Base-by-base conservation (phyloP, 345 rosid genomes). In the Lumnitzera littorea region DNA sequence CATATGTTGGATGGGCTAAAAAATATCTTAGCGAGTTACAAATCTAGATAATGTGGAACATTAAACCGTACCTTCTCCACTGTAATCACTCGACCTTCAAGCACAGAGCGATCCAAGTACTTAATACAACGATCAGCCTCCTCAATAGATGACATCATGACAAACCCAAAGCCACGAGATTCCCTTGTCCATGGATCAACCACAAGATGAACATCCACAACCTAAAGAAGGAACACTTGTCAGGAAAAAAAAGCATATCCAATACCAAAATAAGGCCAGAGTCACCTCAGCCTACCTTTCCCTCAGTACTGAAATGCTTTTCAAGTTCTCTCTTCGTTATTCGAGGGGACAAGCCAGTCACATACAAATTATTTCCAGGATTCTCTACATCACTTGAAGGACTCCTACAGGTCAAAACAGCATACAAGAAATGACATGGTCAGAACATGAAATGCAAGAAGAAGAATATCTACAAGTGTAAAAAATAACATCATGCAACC, bases 171-270 rank as follows among this genome's bases (percentile, higher is more conserved):
- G 7, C 99, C 97, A 2, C 97, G 94, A 65, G 95, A 82, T 53
- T 90, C 97, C 74, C 97, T 80, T 23, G 95, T 89, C 96, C 96
- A 72, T 53, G 96, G 97, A 72, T 92, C 97, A 57, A 87, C 87
- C 68, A 92, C 99, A 49, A 87, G 89, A 72, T 85, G 90, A 48
- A 87, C 95, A 76, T 87, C 97, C 74, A 71, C 67, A 41, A 92
- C 98, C 98, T 92, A 58, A 58, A 13, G 16, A 0, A 50, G 43
- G 0, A 51, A 55, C 15, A 25, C 3, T 23, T 46, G 20, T 50
- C 12, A 51, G 43, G 0, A 20, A 20, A 20, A 20, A 62, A 11
- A 23, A 49, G 54, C 9, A 27, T 24, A 17, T 7, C 12, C 11
- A 53, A 52, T 11, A 46, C 13, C 17, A 50, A 20, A 20, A 5